Percentiles rank a stretch among this genome's conserved stretches.
phyloP scores from a whole-genome alignment of 140 eudicot genomes.

The Oenanthe javanica region DNA sequence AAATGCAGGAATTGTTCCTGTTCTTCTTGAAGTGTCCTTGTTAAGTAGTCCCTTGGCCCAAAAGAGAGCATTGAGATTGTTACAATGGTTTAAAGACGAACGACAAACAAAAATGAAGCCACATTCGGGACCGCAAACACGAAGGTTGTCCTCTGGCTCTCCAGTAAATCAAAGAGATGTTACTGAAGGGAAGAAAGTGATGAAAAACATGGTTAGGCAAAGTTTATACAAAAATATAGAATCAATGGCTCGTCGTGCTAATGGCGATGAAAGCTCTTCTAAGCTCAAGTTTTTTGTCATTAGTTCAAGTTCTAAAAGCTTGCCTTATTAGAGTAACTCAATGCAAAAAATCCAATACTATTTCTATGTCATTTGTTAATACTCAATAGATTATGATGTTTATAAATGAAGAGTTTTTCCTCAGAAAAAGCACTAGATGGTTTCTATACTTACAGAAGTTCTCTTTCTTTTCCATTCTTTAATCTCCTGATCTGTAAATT shows the following conservation, averaged over 20 bases:
- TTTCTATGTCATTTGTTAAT: not conserved
- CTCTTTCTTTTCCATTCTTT: not conserved
- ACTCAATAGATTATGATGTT: not conserved
- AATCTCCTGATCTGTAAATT: not conserved
- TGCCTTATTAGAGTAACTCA: slow-evolving; percentile 9
- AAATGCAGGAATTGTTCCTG: slow-evolving; percentile 72
- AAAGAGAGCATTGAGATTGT: slow-evolving; percentile 62
- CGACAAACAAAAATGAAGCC: slow-evolving; percentile 65
- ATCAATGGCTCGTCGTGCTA: slow-evolving; percentile 76
- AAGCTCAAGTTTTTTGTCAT: slow-evolving; percentile 41
- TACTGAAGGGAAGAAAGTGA: slow-evolving; percentile 59
- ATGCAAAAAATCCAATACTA: not conserved
- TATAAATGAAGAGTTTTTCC: not conserved
- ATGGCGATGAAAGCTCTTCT: slow-evolving; percentile 33
- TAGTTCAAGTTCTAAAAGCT: slow-evolving; percentile 56
- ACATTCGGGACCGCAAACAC: slow-evolving; percentile 84
- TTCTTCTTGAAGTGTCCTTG: slow-evolving; percentile 73
- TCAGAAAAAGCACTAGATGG: not conserved
- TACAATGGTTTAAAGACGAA: slow-evolving; percentile 93
- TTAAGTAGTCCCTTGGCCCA: slow-evolving; percentile 71
- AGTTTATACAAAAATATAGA: slow-evolving; percentile 89
- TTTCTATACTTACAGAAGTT: not conserved
- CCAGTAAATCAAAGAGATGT: slow-evolving; percentile 34
- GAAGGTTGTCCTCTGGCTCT: slow-evolving; percentile 40
- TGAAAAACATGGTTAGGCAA: slow-evolving; percentile 82